phyloP scores from a whole-genome alignment of 495 filamentous ascomycete species.

The Daldinia bambusicola region DNA sequence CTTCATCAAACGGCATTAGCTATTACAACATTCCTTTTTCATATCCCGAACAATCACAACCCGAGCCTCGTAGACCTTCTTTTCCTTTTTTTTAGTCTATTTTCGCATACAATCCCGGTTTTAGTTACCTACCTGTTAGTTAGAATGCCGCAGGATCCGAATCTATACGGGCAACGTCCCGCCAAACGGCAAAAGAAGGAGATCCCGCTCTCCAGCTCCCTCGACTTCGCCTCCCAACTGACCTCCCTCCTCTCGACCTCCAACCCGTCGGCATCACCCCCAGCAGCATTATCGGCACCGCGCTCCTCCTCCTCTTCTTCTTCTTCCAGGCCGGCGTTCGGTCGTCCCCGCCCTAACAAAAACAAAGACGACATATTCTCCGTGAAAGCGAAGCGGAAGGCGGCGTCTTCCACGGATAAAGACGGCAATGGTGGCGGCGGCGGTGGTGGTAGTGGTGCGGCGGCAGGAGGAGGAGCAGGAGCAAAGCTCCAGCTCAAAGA shows the following conservation, averaged over 20 bases:
- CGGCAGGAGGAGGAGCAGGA: too few species aligned
- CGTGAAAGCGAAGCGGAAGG: conserved; percentile 74
- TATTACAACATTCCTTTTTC: conserved; percentile 5
- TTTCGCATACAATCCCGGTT: neutral
- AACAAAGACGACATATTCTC: conserved; percentile 76
- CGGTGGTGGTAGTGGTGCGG: too few species aligned
- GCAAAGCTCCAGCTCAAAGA: conserved; percentile 55
- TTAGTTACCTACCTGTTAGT: neutral
- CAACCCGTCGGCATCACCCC: conserved; percentile 44
- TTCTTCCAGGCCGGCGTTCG: conserved; percentile 54
- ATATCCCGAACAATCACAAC: conserved; percentile 8
- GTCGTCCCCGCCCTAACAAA: conserved; percentile 73
- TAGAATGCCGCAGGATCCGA: conserved; percentile 65
- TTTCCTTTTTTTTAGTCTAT: too few species aligned
- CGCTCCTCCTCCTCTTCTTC: too few species aligned
- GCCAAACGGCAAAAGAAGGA: conserved; percentile 68
- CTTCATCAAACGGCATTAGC: conserved; percentile 25
- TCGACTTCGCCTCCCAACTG: conserved; percentile 82
- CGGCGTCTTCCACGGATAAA: conserved; percentile 31
- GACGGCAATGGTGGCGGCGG: conserved; percentile 23
- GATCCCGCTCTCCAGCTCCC: conserved; percentile 74
- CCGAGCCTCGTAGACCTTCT: neutral
- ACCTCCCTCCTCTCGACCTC: conserved; percentile 73
- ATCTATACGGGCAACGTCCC: conserved; percentile 81
- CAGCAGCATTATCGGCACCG: too few species aligned